A percentile compares a stretch with the other conserved stretches of the same genome.
Conservation (phyloP, 2,329 filamentous ascomycete genomes). For the Colletotrichum melonis region DNA sequence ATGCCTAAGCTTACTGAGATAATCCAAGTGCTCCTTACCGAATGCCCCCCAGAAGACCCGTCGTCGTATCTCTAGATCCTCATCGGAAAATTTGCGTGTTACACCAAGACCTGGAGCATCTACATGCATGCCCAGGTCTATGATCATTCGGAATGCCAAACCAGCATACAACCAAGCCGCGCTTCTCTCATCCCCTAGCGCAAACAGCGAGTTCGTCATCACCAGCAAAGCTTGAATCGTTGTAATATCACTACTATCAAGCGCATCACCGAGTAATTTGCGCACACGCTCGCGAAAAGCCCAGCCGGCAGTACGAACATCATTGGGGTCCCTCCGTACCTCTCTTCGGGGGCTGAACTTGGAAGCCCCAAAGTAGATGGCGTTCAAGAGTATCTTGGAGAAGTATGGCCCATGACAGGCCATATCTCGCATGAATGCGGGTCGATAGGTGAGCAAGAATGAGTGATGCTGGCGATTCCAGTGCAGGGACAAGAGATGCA, state of each 20-base stretch:
- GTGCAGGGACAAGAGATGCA: constrained; percentile 62
- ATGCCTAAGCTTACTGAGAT: neutral
- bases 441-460: constrained; percentile 60
- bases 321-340: constrained; percentile 55
- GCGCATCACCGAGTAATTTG: constrained; percentile 56
- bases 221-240: constrained; percentile 65
- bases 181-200: constrained; percentile 60
- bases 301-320: constrained; percentile 61
- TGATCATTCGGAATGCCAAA: constrained; percentile 65
- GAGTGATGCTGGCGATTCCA: constrained; percentile 66
- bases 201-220: constrained; percentile 62
- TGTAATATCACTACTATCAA: constrained; percentile 62
- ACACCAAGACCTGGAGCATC: constrained; percentile 47
- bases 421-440: constrained; percentile 65
- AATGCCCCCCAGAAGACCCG: constrained; percentile 60
- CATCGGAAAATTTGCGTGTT: constrained; percentile 50
- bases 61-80: constrained; percentile 56
- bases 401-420: constrained; percentile 66
- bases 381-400: constrained; percentile 66
- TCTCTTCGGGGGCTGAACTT: constrained; percentile 59
- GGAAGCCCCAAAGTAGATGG: constrained; percentile 59
- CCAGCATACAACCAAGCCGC: constrained; percentile 69
- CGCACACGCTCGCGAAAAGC: constrained; percentile 57
- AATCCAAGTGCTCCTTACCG: constrained; percentile 38
- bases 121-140: constrained; percentile 65